Evolutionary conservation across 1,284 basidiomycete genomes (phyloP), one percentile per base, ranked within the genome.

Genomic region (Meira nashicola): DNA sequence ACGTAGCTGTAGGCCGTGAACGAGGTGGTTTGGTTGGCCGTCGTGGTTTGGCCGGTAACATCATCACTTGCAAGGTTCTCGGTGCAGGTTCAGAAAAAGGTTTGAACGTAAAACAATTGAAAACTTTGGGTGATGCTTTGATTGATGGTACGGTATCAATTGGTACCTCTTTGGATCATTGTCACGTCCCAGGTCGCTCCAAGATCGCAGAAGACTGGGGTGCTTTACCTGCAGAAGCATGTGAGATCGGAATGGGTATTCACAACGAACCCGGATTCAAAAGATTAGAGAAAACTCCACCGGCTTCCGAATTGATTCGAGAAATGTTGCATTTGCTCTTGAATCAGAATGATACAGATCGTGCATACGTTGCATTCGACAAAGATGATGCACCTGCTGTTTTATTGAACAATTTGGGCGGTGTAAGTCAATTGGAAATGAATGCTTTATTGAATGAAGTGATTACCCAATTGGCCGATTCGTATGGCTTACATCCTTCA

Each of bases 241-340:
- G 80, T 56, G 84, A 85, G 67, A 74, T 85, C 37, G 84, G 84
- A 1, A 76, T 85, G 57, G 84, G 84, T 11, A 78, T 85, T 55
- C 84, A 85, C 73, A 85, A 85, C 64, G 84, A 85, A 65, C 81
- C 83, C 23, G 84, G 84, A n/a, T 83, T 82, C 40, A 71, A 74
- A 65, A 79, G 71, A 62, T 64, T 76, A 57, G 73, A 74, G 48
- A 46, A 71, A 57, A 71, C 68, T 63, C 76, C 76, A 19, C 60
- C 58, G 17, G 62, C 72, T 14, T 65, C 68, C 33, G 65, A 60
- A 6, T 64, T 77, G 14, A 54, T 76, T 19, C 59, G 55, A 39
- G 71, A 74, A 59, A 76, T 76, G 74, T 66, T 78, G 49, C 51
- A 62, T 41, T 62, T 70, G 43, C 63, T 78, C 17, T 77, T 80